phyloP scores from a whole-genome alignment of 23 red algal genomes.

The Chondrus crispus region DNA sequence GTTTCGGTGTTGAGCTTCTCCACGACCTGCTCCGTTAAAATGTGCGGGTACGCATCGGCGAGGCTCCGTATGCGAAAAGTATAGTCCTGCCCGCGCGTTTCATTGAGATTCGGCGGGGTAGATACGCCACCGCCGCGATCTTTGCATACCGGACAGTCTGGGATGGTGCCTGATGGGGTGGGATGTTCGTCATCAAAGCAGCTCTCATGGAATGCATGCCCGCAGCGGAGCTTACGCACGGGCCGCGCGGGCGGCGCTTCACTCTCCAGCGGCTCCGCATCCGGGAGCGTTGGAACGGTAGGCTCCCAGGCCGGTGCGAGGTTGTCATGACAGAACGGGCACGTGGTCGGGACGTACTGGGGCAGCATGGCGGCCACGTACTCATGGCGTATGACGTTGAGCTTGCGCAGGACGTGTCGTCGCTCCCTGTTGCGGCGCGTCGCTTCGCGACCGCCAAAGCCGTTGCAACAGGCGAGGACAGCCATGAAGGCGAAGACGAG shows the following conservation, averaged over 20 bases:
- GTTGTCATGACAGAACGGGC: constrained; percentile 35
- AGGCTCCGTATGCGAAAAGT: constrained; percentile 24
- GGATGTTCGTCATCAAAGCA: constrained; percentile 31
- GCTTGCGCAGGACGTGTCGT: constrained; percentile 5
- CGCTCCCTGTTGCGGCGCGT: constrained; percentile 9
- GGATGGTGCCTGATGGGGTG: neutral
- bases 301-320: constrained; percentile 15
- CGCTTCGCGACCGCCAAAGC: constrained; percentile 29
- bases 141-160: constrained; percentile 19
- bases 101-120: neutral
- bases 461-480: constrained; percentile 34
- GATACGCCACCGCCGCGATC: neutral
- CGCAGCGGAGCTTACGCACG: constrained; percentile 29
- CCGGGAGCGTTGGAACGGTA: neutral
- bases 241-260: neutral
- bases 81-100: constrained; percentile 12
- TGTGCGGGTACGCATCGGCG: constrained; percentile 13
- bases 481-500: neutral
- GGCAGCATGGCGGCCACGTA: constrained; percentile 12
- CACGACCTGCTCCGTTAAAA: constrained; percentile 26
- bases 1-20: neutral
- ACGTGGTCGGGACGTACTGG: neutral
- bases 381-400: constrained; percentile 14
- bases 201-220: constrained; percentile 22
- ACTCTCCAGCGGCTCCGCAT: neutral